These are phyloP conservation scores for Populus hybrid DNA, from an alignment of 441 rosid genomes.

Conservation along the genomic window DNA sequence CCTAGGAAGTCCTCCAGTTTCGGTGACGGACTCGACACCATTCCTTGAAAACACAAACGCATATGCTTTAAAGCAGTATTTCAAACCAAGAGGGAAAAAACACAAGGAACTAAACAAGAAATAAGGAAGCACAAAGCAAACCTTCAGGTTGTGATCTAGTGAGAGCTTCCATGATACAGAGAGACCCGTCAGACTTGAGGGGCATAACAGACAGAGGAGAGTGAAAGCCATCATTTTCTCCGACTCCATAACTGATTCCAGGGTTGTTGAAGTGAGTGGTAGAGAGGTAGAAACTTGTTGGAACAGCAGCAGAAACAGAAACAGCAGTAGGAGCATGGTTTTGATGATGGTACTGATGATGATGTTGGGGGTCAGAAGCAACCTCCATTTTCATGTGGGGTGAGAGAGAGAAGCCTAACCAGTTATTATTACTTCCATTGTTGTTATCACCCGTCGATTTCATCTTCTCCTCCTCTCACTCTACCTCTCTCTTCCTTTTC, in stretches of 20 bases:
- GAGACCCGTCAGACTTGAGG: slow-evolving; percentile 79
- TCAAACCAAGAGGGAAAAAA: not conserved
- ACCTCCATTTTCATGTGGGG: slow-evolving; percentile 71
- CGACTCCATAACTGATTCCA: slow-evolving; percentile 43
- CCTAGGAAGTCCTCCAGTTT: slow-evolving; percentile 76
- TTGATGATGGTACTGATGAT: slow-evolving; percentile 29
- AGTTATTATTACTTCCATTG: slow-evolving; percentile 36
- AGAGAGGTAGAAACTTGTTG: slow-evolving; percentile 45
- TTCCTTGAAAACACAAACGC: slow-evolving; percentile 23
- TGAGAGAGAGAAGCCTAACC: slow-evolving; percentile 76
- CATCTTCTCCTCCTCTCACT: slow-evolving; percentile 33
- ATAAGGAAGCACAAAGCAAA: slow-evolving; percentile 4
- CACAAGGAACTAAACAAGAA: not conserved
- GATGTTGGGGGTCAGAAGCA: slow-evolving; percentile 35
- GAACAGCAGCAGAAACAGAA: slow-evolving; percentile 11
- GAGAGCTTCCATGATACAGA: slow-evolving; percentile 72
- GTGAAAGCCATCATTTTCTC: slow-evolving; percentile 41
- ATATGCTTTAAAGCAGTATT: not conserved
- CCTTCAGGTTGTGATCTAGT: slow-evolving; percentile 61
- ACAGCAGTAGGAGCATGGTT: slow-evolving; percentile 4
- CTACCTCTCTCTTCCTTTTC: slow-evolving; percentile 18
- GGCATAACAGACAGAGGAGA: slow-evolving; percentile 73
- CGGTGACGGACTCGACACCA: slow-evolving; percentile 52
- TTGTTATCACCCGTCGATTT: slow-evolving; percentile 42
- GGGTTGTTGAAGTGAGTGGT: slow-evolving; percentile 25